A percentile compares a stretch with the other conserved stretches of the same genome.
Evolutionary conservation across 1,139 yeast species (phyloP).

Genomic region (Geotrichum aggregatum): DNA sequence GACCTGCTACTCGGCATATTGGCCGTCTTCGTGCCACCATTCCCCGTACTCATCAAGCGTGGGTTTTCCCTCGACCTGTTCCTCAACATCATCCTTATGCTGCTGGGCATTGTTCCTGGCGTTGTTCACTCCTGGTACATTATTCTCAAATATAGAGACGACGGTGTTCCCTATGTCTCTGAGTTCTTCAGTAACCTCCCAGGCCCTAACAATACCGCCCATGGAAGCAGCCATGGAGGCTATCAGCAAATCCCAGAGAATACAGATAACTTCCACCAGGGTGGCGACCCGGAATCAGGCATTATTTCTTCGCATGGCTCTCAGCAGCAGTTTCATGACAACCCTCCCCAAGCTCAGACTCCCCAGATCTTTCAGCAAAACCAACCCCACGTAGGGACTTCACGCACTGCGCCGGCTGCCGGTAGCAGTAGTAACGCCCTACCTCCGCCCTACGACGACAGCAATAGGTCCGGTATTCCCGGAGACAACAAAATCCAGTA

Average conservation of each 20-base stretch:
- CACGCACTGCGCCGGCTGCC: constrained; percentile 5
- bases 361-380: background rate
- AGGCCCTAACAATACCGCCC: background rate
- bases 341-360: constrained; percentile 3
- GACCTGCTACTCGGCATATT: constrained; percentile 54
- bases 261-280: constrained; percentile 5
- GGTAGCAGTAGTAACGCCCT: constrained; percentile 10
- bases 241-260: constrained; percentile 16
- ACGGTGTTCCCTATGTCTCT: constrained; percentile 47
- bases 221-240: constrained; percentile 1
- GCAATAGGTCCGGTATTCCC: constrained; percentile 18
- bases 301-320: background rate
- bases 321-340: background rate
- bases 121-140: constrained; percentile 44
- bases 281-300: constrained; percentile 5
- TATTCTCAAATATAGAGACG: constrained; percentile 46
- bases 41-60: constrained; percentile 65
- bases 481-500: constrained; percentile 32
- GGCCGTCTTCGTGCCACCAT: constrained; percentile 64
- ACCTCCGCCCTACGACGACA: constrained; percentile 24
- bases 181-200: constrained; percentile 7
- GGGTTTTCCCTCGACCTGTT: constrained; percentile 59
- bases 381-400: background rate
- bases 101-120: constrained; percentile 73
- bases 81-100: constrained; percentile 54